phyloP scores from a whole-genome alignment of 2,329 filamentous ascomycete species.

The Sarocladiaceae sp. region DNA sequence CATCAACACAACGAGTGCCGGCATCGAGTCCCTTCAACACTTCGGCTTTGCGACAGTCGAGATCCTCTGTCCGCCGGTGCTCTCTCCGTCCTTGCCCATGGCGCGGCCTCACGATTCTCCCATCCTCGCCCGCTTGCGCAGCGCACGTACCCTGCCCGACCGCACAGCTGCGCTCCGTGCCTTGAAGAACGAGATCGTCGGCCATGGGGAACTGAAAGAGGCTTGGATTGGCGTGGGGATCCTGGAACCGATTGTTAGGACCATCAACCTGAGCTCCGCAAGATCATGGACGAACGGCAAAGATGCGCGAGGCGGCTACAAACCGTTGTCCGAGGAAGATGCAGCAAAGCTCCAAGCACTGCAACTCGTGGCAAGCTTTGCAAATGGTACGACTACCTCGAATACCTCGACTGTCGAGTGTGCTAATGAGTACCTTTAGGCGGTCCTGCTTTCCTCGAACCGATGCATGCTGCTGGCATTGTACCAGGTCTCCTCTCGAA shows the following conservation, averaged over 20 bases:
- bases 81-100: conserved; percentile 35
- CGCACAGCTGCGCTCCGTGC: conserved; percentile 60
- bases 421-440: conserved; percentile 44
- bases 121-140: conserved; percentile 53
- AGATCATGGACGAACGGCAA: conserved; percentile 33
- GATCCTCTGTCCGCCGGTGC: neutral
- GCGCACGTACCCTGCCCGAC: conserved; percentile 46
- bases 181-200: conserved; percentile 86
- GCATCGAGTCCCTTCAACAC: too few relatives aligned
- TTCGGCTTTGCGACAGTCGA: too few relatives aligned
- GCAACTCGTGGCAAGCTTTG: conserved; percentile 79
- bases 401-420: neutral
- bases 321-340: conserved; percentile 56
- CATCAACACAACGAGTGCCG: too few relatives aligned
- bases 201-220: conserved; percentile 84
- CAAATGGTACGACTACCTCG: conserved; percentile 59
- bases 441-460: conserved; percentile 72
- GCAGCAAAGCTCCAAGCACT: conserved; percentile 72
- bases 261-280: conserved; percentile 33
- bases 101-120: conserved; percentile 47
- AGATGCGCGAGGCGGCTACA: conserved; percentile 30
- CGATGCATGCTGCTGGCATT: conserved; percentile 64
- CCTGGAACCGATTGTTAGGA: conserved; percentile 52
- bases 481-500: conserved; percentile 68
- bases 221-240: conserved; percentile 68